Evolutionary conservation across 208 protist species (phyloP).

Genomic region (Acanthamoeba sp.): DNA sequence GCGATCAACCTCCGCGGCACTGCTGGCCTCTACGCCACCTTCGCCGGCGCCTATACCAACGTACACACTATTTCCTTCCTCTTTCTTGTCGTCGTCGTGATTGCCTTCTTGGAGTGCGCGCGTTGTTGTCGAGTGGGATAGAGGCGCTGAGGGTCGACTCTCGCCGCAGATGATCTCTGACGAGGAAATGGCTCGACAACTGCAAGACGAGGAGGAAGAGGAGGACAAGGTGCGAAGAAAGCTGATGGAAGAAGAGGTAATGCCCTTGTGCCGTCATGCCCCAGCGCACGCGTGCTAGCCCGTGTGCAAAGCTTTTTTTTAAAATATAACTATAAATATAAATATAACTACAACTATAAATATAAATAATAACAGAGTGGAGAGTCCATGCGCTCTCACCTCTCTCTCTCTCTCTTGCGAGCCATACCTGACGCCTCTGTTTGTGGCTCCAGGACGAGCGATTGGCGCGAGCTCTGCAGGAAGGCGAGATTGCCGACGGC

Average conservation of each 20-base stretch:
- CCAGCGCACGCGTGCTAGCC: too few relatives aligned
- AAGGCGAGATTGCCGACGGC: background rate
- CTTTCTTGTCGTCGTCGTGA: background rate
- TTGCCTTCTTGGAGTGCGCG: too few relatives aligned
- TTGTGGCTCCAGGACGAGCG: background rate
- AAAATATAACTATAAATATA: too few relatives aligned
- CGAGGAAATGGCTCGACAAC: background rate
- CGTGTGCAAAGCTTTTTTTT: background rate
- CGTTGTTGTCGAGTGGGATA: too few relatives aligned
- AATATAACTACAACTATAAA: too few relatives aligned
- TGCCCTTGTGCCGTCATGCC: too few relatives aligned
- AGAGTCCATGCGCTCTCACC: too few relatives aligned
- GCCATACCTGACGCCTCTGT: too few relatives aligned
- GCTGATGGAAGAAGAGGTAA: constrained; percentile 4
- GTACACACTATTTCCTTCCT: background rate
- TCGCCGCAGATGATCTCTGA: constrained; percentile 21
- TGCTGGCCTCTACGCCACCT: constrained; percentile 8
- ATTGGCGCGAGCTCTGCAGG: background rate
- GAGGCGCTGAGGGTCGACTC: too few relatives aligned
- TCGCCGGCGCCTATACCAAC: background rate
- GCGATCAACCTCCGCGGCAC: constrained; percentile 21
- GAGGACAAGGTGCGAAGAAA: background rate
- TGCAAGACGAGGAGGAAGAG: background rate
- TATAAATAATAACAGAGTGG: too few relatives aligned
- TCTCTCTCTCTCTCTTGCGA: too few relatives aligned